Base-by-base conservation (phyloP, 1,284 basidiomycete genomes). In the Malassezia slooffiae region DNA sequence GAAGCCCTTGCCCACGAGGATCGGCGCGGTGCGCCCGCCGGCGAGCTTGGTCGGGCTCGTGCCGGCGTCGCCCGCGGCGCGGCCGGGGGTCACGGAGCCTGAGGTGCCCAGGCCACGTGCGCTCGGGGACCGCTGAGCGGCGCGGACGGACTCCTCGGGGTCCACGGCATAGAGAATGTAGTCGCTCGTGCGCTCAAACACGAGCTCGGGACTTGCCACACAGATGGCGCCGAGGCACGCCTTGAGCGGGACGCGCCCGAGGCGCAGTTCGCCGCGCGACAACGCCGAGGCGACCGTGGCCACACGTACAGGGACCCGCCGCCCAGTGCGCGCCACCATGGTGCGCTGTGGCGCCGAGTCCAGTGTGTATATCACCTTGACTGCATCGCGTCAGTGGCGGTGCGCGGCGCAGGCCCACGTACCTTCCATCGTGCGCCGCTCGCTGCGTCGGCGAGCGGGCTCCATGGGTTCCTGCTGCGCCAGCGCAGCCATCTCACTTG, bases 91-190 rank as follows among this genome's bases (percentile, higher is more conserved):
- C n/a, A n/a, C n/a, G n/a, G n/a, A n/a, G n/a, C n/a, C n/a, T n/a
- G n/a, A 6, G 15, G 26, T 10, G 20, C 10, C 12, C 29, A n/a
- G 13, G n/a, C 19, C 27, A 30, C 22, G 30, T 34, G 33, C 4
- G 52, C n/a, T 38, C 8, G 54, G 50, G 16, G 56, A 57, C 16
- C 50, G 21, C 30, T 47, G 45, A 22, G 47, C 44, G 20, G 51
- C 57, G 15, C 59, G 55, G 31, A 58, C 32, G 2, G 62, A 56
- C 47, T 68, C 65, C 19, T 60, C 55, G 4, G 63, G 63, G 31
- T 68, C 65, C 37, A 65, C 57, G n/a, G 61, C 65, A 35, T 68
- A 68, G 38, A 68, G 60, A 43, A 60, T 64, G 42, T 58, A 68
- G 47, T 68, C 65, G 24, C 42, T 42, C 35, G 49, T 55, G 23